Conservation (phyloP, 768 basidiomycete genomes). For the Pseudohyphozyma bogoriensis region DNA sequence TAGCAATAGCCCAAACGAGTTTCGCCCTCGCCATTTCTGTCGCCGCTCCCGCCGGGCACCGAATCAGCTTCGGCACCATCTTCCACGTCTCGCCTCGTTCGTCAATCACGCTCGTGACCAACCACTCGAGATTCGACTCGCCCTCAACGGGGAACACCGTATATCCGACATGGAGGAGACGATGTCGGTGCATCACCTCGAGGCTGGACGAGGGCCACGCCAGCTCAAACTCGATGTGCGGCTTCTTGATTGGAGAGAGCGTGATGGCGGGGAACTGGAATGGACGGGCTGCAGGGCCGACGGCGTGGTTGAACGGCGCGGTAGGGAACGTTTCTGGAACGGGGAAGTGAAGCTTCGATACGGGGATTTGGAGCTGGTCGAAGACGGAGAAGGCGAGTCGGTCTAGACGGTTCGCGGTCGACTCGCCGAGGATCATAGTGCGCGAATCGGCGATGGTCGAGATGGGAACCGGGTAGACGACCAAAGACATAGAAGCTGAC, state of each 20-base stretch:
- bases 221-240: conserved; percentile 14
- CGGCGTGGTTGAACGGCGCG: neutral
- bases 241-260: conserved; percentile 4
- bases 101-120: conserved; percentile 13
- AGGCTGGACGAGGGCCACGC: conserved; percentile 18
- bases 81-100: conserved; percentile 26
- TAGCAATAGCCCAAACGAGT: conserved; percentile 8
- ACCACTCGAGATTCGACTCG: conserved; percentile 10
- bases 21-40: conserved; percentile 13
- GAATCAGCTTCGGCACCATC: conserved; percentile 10
- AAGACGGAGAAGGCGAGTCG: conserved; percentile 15
- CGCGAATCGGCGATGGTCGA: neutral
- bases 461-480: conserved; percentile 6
- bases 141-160: neutral
- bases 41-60: neutral
- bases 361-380: conserved; percentile 20
- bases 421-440: neutral
- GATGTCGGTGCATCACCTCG: conserved; percentile 22
- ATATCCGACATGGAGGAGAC: conserved; percentile 25
- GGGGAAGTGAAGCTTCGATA: conserved; percentile 12
- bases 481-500: neutral
- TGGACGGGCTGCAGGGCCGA: conserved; percentile 2
- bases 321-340: conserved; percentile 26
- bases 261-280: conserved; percentile 21
- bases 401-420: neutral